Evolutionary conservation across 1,284 basidiomycete species (phyloP).

Genomic region (Sutorius eximius): DNA sequence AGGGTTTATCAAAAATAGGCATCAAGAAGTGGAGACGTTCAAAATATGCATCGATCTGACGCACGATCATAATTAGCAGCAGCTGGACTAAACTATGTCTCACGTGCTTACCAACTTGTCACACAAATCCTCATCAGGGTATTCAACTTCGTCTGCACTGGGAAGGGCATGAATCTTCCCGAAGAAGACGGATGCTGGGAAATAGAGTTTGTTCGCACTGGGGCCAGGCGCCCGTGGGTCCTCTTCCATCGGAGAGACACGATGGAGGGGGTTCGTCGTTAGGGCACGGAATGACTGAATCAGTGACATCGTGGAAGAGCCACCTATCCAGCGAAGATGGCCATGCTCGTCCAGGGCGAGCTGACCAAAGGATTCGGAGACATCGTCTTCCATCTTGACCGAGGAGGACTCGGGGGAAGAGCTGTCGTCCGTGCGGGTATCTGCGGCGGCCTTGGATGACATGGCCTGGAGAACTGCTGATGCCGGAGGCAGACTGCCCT

Average conservation of each 20-base stretch:
- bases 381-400: slow-evolving; percentile 67
- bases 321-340: slow-evolving; percentile 89
- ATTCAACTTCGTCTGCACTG: slow-evolving; percentile 83
- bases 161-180: slow-evolving; percentile 84
- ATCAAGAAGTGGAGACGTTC: slow-evolving; percentile 80
- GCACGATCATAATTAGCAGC: slow-evolving; percentile 25
- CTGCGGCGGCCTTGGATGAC: slow-evolving; percentile 40
- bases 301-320: slow-evolving; percentile 87
- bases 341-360: slow-evolving; percentile 86
- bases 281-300: slow-evolving; percentile 83
- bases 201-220: slow-evolving; percentile 81
- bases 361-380: slow-evolving; percentile 81
- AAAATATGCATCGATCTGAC: slow-evolving; percentile 82
- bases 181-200: slow-evolving; percentile 85
- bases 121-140: slow-evolving; percentile 77
- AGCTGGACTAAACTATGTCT: slow-evolving; percentile 9
- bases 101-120: slow-evolving; percentile 62
- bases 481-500: slow-evolving; percentile 36
- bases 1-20: slow-evolving; percentile 80
- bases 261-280: slow-evolving; percentile 71
- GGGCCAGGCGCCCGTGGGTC: slow-evolving; percentile 73
- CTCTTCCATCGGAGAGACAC: slow-evolving; percentile 78
- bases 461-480: slow-evolving; percentile 44
- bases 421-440: slow-evolving; percentile 33
- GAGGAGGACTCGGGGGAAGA: slow-evolving; percentile 44